Percentiles rank a stretch among this genome's conserved stretches.
Evolutionary conservation across 768 basidiomycete genomes (phyloP).

Genomic region (Russula olivacea): DNA sequence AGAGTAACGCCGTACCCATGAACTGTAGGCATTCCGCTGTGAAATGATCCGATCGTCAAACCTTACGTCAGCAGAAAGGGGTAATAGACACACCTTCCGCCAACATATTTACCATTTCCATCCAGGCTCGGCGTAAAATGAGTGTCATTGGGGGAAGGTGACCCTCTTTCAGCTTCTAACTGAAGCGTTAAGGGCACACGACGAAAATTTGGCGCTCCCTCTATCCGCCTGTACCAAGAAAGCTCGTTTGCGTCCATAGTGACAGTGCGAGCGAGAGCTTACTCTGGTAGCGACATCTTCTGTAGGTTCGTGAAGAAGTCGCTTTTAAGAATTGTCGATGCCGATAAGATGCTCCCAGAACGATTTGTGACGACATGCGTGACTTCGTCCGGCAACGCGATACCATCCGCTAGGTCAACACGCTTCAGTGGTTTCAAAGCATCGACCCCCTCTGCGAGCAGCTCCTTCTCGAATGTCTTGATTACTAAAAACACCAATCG

Average conservation of each 20-base stretch:
- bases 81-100: slow-evolving; percentile 53
- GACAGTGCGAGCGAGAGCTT: slow-evolving; percentile 29
- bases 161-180: slow-evolving; percentile 27
- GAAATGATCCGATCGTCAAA: slow-evolving; percentile 23
- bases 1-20: slow-evolving; percentile 52
- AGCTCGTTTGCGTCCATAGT: background rate
- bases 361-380: slow-evolving; percentile 79
- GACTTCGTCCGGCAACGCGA: slow-evolving; percentile 88
- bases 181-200: slow-evolving; percentile 60
- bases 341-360: slow-evolving; percentile 79
- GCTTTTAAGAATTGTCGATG: slow-evolving; percentile 90
- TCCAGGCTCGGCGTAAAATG: slow-evolving; percentile 37
- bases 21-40: slow-evolving; percentile 91
- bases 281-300: slow-evolving; percentile 96
- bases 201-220: slow-evolving; percentile 93
- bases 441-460: slow-evolving; percentile 68
- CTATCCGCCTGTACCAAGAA: slow-evolving; percentile 56
- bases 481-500: slow-evolving; percentile 52
- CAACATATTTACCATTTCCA: slow-evolving; percentile 53
- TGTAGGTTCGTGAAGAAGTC: slow-evolving; percentile 92
- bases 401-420: slow-evolving; percentile 55
- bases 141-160: slow-evolving; percentile 31
- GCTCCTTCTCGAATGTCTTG: slow-evolving; percentile 90
- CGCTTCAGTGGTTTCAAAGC: slow-evolving; percentile 79
- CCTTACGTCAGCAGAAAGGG: background rate